A percentile compares a stretch with the other conserved stretches of the same genome.
Conservation (phyloP, 495 filamentous ascomycete genomes). For the Eremomyces bilateralis region DNA sequence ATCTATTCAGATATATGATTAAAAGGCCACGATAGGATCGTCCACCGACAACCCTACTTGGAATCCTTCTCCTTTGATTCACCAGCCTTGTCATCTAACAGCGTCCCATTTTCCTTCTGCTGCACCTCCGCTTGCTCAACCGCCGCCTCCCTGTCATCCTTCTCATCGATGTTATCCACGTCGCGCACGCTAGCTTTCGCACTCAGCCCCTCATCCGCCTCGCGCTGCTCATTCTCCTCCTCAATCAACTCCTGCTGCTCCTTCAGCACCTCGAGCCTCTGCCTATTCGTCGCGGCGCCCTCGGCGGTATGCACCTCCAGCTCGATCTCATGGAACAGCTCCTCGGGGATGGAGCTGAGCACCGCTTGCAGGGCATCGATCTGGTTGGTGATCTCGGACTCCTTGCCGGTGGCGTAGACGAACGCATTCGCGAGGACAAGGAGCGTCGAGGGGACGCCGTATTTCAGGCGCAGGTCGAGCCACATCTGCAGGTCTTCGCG, state of each 20-base stretch:
- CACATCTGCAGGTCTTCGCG: conserved; percentile 86
- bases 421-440: conserved; percentile 93
- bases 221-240: conserved; percentile 83
- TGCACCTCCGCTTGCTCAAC: conserved; percentile 26
- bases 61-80: neutral
- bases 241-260: conserved; percentile 97
- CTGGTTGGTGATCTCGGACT: conserved; percentile 66
- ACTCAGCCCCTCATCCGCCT: conserved; percentile 35
- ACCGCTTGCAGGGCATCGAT: conserved; percentile 87
- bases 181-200: conserved; percentile 38
- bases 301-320: conserved; percentile 94
- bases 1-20: too few relatives aligned
- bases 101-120: neutral
- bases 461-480: conserved; percentile 82
- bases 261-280: conserved; percentile 95
- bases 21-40: too few relatives aligned
- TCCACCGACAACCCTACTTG: too few relatives aligned
- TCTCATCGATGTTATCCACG: conserved; percentile 70
- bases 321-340: conserved; percentile 98
- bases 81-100: neutral
- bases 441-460: conserved; percentile 83
- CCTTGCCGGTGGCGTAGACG: conserved; percentile 83
- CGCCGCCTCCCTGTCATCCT: conserved; percentile 20
- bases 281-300: conserved; percentile 95
- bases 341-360: conserved; percentile 83